Base-by-base conservation (phyloP, 2,329 filamentous ascomycete genomes). In the Colletotrichum shisoi region DNA sequence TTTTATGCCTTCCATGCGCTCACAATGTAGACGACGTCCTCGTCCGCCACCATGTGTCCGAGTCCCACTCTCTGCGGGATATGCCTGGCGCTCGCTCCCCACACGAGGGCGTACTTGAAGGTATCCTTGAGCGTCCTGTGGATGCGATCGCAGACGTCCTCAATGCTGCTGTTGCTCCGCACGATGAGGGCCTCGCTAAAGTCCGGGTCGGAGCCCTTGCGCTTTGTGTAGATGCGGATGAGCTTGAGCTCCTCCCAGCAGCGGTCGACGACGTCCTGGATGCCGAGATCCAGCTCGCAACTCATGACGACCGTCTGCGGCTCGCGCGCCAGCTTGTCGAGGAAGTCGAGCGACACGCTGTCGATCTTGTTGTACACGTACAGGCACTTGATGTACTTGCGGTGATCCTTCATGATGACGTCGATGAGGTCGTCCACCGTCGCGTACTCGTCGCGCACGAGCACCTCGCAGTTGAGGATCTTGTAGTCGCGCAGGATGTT, bases 361-460 rank as follows among this genome's bases (percentile, higher is more conserved):
- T 99, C 95, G 81, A 99, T 96, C 82, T 99, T 99, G 90, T 99
- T 99, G 88, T 99, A 99, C 39, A 98, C 94, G 80, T 99, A 99
- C 39, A 99, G 85, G 76, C 92, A 90, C 77, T 84, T 88, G 83
- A 99, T 97, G 83, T 99, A 99, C 79, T 96, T 99, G 76, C 95
- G 85, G 83, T 99, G 95, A 76, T 97, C 93, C 79, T 95, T 96
- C 94, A 98, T 98, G 80, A 99, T 97, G 69, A 97, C 93, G 78
- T 99, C 95, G 81, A 99, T 99, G 78, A 99, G 91, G 79, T 99
- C 94, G 81, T 99, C 95, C 42, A 99, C 93, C 1, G 95, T 98
- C 46, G 91, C 93, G 76, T 96, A 89, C 75, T 99, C 95, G 76
- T 99, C 95, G 73, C 95, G 91, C 17, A 99, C 88, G 24, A 99